A percentile compares a stretch with the other conserved stretches of the same genome.
These are phyloP conservation scores for Scolecobasidium constrictum DNA, from an alignment of 2,329 filamentous ascomycete species.

Conservation along the genomic window DNA sequence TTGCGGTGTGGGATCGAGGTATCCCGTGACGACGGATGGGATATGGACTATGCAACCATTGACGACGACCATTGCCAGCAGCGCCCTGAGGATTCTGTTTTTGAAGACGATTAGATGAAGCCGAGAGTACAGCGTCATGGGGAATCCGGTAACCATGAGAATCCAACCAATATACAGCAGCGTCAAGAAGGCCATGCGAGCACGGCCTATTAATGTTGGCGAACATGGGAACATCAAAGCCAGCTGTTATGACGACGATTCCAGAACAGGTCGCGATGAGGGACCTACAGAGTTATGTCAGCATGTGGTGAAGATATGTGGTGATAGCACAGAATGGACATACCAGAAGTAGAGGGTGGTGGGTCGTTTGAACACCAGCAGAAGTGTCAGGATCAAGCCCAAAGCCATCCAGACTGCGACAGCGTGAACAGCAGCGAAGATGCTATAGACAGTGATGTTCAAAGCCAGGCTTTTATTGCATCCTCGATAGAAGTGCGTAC, in stretches of 20 bases:
- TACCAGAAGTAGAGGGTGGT: slow-evolving; percentile 40
- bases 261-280: background rate
- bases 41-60: slow-evolving; percentile 33
- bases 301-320: background rate
- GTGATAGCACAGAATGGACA: background rate
- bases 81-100: slow-evolving; percentile 34
- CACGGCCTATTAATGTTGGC: background rate
- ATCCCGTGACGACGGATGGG: background rate
- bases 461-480: no score
- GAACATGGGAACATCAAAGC: background rate
- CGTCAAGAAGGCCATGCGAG: slow-evolving; percentile 13
- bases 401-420: slow-evolving; percentile 30
- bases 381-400: slow-evolving; percentile 35
- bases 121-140: slow-evolving; percentile 50
- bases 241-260: background rate
- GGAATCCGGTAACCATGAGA: slow-evolving; percentile 51
- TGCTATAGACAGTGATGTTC: background rate
- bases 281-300: background rate
- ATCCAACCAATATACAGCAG: slow-evolving; percentile 45
- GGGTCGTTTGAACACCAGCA: slow-evolving; percentile 36
- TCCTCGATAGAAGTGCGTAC: no score
- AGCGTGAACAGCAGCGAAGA: background rate
- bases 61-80: slow-evolving; percentile 47
- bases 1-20: background rate
- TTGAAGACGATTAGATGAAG: slow-evolving; percentile 49